Conservation (phyloP, 805 yeast species). For the Ogataea paradorogensis region DNA sequence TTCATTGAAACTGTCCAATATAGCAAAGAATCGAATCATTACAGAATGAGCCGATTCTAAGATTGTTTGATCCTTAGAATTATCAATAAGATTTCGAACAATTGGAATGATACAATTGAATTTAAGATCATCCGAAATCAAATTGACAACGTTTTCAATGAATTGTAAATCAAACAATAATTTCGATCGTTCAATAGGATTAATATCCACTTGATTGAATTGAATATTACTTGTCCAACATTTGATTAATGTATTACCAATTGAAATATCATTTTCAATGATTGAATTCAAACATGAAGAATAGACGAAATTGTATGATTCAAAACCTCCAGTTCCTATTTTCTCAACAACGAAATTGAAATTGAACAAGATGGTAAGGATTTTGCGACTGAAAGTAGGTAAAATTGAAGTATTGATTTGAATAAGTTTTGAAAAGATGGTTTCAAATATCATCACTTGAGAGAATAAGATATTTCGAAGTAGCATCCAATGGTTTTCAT, state of each 20-base stretch:
- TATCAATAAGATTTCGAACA: conserved; percentile 24
- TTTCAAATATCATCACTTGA: conserved; percentile 49
- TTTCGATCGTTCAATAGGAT: conserved; percentile 36
- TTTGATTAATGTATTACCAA: conserved; percentile 30
- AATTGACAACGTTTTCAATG: conserved; percentile 42
- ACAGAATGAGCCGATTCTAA: conserved; percentile 69
- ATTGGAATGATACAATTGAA: conserved; percentile 25
- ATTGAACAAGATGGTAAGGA: conserved; percentile 42
- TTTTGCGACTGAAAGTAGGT: conserved; percentile 27
- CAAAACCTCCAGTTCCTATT: conserved; percentile 65
- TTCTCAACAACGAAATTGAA: conserved; percentile 47
- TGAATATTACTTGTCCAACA: conserved; percentile 29
- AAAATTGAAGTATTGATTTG: conserved; percentile 23
- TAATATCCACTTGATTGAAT: conserved; percentile 28
- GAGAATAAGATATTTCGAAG: conserved; percentile 41
- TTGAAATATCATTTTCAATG: conserved; percentile 27
- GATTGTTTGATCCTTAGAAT: conserved; percentile 27
- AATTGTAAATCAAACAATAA: conserved; percentile 45
- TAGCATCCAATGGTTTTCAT: conserved; percentile 21
- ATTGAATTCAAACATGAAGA: conserved; percentile 44
- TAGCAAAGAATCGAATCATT: conserved; percentile 34
- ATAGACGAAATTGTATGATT: conserved; percentile 59
- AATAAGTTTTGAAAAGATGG: conserved; percentile 40
- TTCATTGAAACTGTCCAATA: conserved; percentile 22
- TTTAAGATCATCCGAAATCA: conserved; percentile 36